Percentiles rank a stretch among this genome's conserved stretches.
Conservation (phyloP, 2,329 filamentous ascomycete genomes). For the Aspergillus sp. region DNA sequence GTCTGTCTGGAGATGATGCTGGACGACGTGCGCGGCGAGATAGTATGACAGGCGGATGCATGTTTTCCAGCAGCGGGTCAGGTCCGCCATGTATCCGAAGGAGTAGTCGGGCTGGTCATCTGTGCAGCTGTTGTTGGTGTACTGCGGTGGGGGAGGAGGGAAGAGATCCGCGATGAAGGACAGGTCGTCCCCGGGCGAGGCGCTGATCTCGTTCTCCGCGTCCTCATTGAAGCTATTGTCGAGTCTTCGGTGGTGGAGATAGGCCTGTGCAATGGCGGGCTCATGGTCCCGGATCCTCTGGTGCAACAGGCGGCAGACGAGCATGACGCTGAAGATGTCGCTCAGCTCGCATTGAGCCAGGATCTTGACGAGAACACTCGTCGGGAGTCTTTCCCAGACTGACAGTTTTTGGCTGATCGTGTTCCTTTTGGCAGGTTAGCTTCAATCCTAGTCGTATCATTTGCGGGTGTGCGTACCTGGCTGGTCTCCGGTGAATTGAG, state of each 20-base stretch:
- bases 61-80: slow-evolving; percentile 24
- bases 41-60: slow-evolving; percentile 26
- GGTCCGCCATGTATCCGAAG: slow-evolving; percentile 23
- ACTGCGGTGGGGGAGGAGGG: slow-evolving; percentile 25
- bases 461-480: slow-evolving; percentile 1
- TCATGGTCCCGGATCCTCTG: slow-evolving; percentile 18
- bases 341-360: slow-evolving; percentile 18
- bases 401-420: slow-evolving; percentile 8
- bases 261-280: slow-evolving; percentile 19
- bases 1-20: slow-evolving; percentile 21
- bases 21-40: slow-evolving; percentile 21
- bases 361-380: slow-evolving; percentile 16
- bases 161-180: slow-evolving; percentile 25
- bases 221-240: neutral
- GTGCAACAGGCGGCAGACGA: slow-evolving; percentile 20
- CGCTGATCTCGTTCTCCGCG: neutral
- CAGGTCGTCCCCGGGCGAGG: slow-evolving; percentile 22
- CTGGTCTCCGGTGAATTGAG: neutral
- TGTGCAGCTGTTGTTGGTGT: slow-evolving; percentile 10
- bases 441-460: neutral
- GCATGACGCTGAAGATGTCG: slow-evolving; percentile 18
- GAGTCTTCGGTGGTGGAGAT: slow-evolving; percentile 16
- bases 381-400: slow-evolving; percentile 21
- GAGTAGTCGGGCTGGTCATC: slow-evolving; percentile 24
- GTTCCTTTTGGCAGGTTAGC: neutral